Conservation (phyloP, 805 yeast species). For the Metschnikowia lachancei region DNA sequence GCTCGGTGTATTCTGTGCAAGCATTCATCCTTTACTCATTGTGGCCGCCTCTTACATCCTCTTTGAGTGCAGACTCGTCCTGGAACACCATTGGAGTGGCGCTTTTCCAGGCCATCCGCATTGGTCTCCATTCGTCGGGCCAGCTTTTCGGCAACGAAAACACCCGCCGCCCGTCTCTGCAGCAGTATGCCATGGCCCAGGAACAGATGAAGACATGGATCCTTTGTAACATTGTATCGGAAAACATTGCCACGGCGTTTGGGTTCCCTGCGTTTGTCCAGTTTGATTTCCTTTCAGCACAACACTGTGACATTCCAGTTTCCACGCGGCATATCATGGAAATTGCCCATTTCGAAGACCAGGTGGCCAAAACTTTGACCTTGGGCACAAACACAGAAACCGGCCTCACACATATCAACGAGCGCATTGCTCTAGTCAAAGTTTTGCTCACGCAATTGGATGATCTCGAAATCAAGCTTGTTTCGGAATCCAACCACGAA, state of each 20-base stretch:
- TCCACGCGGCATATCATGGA: constrained; percentile 75
- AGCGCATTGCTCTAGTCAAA: constrained; percentile 70
- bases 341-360: constrained; percentile 83
- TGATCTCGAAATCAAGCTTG: constrained; percentile 62
- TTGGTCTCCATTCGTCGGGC: constrained; percentile 76
- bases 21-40: constrained; percentile 83
- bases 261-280: constrained; percentile 94
- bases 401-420: constrained; percentile 64
- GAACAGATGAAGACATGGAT: constrained; percentile 93
- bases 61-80: constrained; percentile 90
- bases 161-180: neutral
- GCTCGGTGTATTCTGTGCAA: constrained; percentile 91
- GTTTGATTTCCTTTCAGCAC: constrained; percentile 61
- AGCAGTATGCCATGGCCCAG: constrained; percentile 42
- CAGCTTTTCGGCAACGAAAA: constrained; percentile 1
- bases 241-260: constrained; percentile 84
- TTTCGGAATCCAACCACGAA: constrained; percentile 33
- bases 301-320: constrained; percentile 48
- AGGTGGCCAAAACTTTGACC: constrained; percentile 72
- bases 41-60: constrained; percentile 96
- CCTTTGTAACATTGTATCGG: constrained; percentile 87
- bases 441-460: constrained; percentile 71
- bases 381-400: constrained; percentile 64
- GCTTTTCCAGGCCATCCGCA: constrained; percentile 84
- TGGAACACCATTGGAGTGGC: constrained; percentile 96